phyloP scores from a whole-genome alignment of 495 filamentous ascomycete genomes.

The Talaromyces adpressus region DNA sequence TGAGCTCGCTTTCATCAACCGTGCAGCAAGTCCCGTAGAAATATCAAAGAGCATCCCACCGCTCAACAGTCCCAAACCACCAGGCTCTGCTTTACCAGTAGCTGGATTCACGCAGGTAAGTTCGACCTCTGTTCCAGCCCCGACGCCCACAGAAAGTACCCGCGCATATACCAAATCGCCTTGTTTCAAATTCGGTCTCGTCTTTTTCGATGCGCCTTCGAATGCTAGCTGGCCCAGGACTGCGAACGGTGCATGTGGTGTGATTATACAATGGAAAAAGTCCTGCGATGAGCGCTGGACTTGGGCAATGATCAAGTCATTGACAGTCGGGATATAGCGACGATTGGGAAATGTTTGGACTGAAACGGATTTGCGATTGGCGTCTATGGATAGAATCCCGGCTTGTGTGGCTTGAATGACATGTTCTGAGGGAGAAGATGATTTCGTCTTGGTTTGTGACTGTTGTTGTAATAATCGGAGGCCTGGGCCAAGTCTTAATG shows the following conservation, averaged over 20 bases:
- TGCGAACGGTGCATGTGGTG: conserved; percentile 64
- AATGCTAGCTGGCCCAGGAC: conserved; percentile 83
- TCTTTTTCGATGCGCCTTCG: conserved; percentile 87
- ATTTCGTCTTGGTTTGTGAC: conserved; percentile 12
- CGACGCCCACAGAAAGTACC: conserved; percentile 55
- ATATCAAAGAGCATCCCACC: conserved; percentile 86
- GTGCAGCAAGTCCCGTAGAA: conserved; percentile 69
- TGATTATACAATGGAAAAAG: conserved; percentile 64
- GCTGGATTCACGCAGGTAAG: conserved; percentile 78
- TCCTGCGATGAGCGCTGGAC: conserved; percentile 69
- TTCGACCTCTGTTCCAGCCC: conserved; percentile 79
- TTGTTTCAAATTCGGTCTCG: conserved; percentile 64
- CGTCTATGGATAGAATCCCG: conserved; percentile 71
- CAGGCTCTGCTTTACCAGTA: conserved; percentile 82
- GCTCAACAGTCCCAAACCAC: conserved; percentile 77
- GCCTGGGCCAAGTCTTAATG: conserved; percentile 80
- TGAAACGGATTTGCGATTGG: conserved; percentile 55
- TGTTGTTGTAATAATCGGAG: conserved; percentile 45
- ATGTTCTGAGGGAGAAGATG: conserved; percentile 16
- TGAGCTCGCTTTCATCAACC: conserved; percentile 50
- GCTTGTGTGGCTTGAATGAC: conserved; percentile 57
- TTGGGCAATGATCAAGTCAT: conserved; percentile 81
- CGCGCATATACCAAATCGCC: conserved; percentile 85
- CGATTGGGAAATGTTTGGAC: conserved; percentile 30
- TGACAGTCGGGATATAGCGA: conserved; percentile 69